Evolutionary conservation across 2,329 filamentous ascomycete genomes (phyloP).

Genomic region (Colletotrichum acutatum): DNA sequence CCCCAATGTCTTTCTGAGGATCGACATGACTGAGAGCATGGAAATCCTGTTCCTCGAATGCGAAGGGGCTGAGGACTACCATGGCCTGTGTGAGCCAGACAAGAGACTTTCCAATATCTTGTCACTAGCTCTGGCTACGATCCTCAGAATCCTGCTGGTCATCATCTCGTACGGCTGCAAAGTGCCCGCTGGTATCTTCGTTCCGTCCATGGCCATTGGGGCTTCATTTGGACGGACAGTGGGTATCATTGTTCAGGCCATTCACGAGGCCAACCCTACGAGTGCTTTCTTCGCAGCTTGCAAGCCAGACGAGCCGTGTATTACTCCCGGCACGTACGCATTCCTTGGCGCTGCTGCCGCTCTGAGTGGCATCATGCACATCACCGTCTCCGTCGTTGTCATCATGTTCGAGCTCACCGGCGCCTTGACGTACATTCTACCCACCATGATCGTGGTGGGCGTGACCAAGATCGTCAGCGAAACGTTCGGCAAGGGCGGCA

Average conservation of each 20-base stretch:
- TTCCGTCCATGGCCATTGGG: conserved; percentile 97
- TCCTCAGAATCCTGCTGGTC: conserved; percentile 84
- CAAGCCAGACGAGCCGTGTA: conserved; percentile 91
- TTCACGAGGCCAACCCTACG: conserved; percentile 85
- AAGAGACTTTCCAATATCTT: conserved; percentile 82
- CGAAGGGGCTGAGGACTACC: conserved; percentile 87
- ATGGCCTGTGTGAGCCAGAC: conserved; percentile 84
- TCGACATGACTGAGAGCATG: conserved; percentile 99
- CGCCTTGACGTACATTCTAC: conserved; percentile 95
- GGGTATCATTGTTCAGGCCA: conserved; percentile 91
- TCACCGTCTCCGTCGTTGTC: conserved; percentile 95
- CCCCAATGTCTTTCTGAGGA: conserved; percentile 92
- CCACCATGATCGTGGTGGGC: conserved; percentile 98
- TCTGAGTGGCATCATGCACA: conserved; percentile 96
- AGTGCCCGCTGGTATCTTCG: conserved; percentile 96
- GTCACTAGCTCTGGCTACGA: conserved; percentile 81
- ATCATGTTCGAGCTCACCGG: conserved; percentile 99
- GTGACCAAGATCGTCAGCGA: conserved; percentile 95
- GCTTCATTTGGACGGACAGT: conserved; percentile 93
- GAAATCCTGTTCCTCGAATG: conserved; percentile 96
- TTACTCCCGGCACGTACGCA: conserved; percentile 96
- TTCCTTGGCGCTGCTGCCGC: conserved; percentile 93
- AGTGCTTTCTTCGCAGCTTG: conserved; percentile 90
- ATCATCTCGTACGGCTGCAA: conserved; percentile 98
- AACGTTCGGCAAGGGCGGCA: conserved; percentile 93